Conservation (phyloP, 768 basidiomycete species). For the Pisolithus microcarpus region DNA sequence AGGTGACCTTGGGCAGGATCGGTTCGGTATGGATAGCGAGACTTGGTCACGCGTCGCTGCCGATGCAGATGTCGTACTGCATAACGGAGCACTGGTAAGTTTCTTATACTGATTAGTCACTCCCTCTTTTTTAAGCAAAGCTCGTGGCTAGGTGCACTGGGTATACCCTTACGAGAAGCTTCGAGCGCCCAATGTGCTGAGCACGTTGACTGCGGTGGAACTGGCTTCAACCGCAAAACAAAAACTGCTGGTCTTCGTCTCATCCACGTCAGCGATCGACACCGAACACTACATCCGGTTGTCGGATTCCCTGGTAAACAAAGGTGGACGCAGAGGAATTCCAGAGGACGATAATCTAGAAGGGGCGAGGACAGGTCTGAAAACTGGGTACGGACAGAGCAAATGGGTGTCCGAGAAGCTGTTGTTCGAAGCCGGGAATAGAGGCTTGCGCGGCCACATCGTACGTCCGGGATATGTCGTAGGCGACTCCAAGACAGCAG, state of each 20-base stretch:
- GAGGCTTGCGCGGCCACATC: conserved; percentile 81
- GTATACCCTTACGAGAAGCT: conserved; percentile 96
- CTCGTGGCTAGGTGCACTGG: conserved; percentile 80
- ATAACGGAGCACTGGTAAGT: conserved; percentile 94
- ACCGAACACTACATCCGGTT: conserved; percentile 84
- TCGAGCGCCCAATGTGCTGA: conserved; percentile 86
- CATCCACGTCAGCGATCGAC: conserved; percentile 93
- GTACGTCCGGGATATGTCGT: conserved; percentile 95
- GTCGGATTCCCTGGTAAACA: conserved; percentile 57
- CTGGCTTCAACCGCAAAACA: conserved; percentile 68
- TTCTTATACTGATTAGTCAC: not conserved
- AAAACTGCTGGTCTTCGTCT: conserved; percentile 85
- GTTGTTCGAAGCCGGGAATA: conserved; percentile 81
- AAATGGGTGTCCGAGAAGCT: conserved; percentile 99
- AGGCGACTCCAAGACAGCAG: conserved; percentile 82
- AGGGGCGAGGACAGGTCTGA: conserved; percentile 64
- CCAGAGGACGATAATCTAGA: conserved; percentile 87
- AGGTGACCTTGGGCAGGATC: conserved; percentile 74
- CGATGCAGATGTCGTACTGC: conserved; percentile 78
- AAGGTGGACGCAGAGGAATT: conserved; percentile 52
- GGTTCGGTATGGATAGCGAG: conserved; percentile 61
- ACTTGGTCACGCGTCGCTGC: conserved; percentile 61
- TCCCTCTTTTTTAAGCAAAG: not conserved
- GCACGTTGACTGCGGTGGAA: conserved; percentile 77
- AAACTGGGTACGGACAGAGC: conserved; percentile 92